phyloP scores from a whole-genome alignment of 106 monocot species.

The Agapanthus africanus region DNA sequence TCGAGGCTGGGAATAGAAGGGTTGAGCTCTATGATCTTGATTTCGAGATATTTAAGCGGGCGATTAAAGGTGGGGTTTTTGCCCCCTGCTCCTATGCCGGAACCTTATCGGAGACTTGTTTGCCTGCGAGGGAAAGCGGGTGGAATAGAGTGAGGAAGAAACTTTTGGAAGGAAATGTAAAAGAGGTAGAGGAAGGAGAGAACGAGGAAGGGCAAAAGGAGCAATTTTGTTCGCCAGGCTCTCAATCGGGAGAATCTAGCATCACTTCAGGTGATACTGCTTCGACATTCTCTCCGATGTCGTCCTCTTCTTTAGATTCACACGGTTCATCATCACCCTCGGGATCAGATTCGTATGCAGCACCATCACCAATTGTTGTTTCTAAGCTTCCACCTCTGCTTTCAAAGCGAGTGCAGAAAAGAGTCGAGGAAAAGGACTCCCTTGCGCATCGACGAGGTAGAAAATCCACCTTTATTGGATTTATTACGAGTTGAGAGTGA shows the following conservation, averaged over 20 bases:
- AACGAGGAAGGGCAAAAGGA: neutral
- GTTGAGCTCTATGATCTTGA: conserved; percentile 61
- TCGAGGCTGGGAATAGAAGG: conserved; percentile 29
- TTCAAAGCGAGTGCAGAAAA: conserved; percentile 16
- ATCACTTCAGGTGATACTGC: conserved; percentile 34
- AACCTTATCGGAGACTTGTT: neutral
- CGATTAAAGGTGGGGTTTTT: conserved; percentile 28
- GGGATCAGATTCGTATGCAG: conserved; percentile 17
- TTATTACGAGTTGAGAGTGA: conserved; percentile 11
- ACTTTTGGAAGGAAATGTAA: neutral
- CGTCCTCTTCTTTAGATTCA: conserved; percentile 56
- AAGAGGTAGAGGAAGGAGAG: conserved; percentile 13
- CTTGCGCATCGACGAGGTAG: conserved; percentile 34
- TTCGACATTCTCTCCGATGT: conserved; percentile 35
- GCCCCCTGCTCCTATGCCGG: conserved; percentile 10
- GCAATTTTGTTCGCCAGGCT: conserved; percentile 24
- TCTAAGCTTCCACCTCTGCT: conserved; percentile 15
- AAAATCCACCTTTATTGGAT: conserved; percentile 11
- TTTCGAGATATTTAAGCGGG: conserved; percentile 61
- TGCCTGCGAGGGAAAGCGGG: conserved; percentile 20
- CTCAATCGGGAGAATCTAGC: conserved; percentile 28
- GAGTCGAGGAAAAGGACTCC: neutral
- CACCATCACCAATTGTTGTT: neutral
- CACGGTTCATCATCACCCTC: conserved; percentile 35
- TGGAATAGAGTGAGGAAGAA: conserved; percentile 34